Evolutionary conservation across 129 eudicot genomes (phyloP).

Genomic region (Daucus carota): DNA sequence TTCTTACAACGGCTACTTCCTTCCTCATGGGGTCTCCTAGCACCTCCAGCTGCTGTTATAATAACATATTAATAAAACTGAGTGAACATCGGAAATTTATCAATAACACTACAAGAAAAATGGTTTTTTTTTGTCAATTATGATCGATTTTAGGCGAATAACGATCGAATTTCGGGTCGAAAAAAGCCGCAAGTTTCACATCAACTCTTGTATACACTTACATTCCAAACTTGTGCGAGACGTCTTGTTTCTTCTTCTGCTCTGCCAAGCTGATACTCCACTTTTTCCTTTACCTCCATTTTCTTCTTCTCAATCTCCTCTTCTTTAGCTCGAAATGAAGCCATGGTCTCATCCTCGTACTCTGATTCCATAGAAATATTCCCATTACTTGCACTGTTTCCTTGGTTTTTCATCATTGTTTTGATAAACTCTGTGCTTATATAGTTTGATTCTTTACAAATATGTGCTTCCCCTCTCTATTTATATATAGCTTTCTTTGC

Average conservation of each 20-base stretch:
- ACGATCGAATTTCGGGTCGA: too few relatives aligned
- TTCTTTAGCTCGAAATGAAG: slow-evolving; percentile 61
- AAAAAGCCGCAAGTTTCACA: too few relatives aligned
- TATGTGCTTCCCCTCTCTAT: background rate
- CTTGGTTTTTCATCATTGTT: slow-evolving; percentile 35
- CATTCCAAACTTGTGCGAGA: slow-evolving; percentile 71
- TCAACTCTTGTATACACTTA: too few relatives aligned
- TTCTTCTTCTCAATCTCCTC: slow-evolving; percentile 69
- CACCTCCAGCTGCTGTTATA: slow-evolving; percentile 63
- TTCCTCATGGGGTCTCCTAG: slow-evolving; percentile 78
- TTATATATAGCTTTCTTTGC: background rate
- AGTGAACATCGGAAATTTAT: too few relatives aligned
- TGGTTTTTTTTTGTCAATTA: too few relatives aligned
- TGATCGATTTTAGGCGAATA: too few relatives aligned
- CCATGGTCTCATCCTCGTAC: slow-evolving; percentile 49
- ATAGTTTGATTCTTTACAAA: background rate
- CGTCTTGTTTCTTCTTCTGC: slow-evolving; percentile 66
- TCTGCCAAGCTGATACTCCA: slow-evolving; percentile 49
- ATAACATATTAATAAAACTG: background rate
- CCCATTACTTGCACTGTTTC: slow-evolving; percentile 24
- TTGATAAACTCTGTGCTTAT: background rate
- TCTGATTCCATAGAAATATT: slow-evolving; percentile 26
- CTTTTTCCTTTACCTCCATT: slow-evolving; percentile 49
- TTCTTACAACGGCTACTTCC: slow-evolving; percentile 54
- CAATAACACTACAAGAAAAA: too few relatives aligned